These are phyloP conservation scores for Eucalyptus cloeziana DNA, from an alignment of 345 rosid species.

Conservation along the genomic window DNA sequence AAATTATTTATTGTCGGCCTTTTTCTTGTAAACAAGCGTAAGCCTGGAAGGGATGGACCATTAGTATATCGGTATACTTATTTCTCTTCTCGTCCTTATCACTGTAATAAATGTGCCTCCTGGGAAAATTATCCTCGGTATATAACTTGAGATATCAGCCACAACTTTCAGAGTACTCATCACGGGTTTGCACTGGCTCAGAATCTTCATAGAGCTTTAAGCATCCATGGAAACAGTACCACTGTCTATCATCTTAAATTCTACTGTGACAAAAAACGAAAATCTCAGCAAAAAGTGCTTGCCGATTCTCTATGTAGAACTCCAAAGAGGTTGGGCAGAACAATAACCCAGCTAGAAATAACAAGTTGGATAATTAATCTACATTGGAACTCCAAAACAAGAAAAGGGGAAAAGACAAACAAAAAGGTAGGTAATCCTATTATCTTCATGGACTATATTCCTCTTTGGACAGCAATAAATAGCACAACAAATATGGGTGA, in stretches of 20 bases:
- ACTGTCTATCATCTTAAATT: background rate
- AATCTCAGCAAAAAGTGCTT: background rate
- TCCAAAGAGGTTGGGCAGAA: background rate
- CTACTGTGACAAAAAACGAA: background rate
- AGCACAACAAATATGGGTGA: conserved; percentile 61
- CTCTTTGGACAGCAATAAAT: conserved; percentile 40
- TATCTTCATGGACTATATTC: background rate
- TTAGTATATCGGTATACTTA: background rate
- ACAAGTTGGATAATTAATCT: background rate
- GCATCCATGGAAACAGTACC: background rate
- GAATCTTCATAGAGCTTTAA: background rate
- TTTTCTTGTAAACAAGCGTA: background rate
- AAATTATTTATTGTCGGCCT: background rate
- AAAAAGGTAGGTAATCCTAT: background rate
- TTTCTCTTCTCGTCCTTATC: background rate
- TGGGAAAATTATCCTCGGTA: background rate
- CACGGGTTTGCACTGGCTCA: background rate
- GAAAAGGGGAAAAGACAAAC: background rate
- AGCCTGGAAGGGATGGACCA: background rate
- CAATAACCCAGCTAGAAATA: background rate
- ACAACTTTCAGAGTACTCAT: background rate
- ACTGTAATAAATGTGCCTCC: background rate
- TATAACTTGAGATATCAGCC: background rate
- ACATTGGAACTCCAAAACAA: background rate
- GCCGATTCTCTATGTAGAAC: background rate